Evolutionary conservation across 2,329 filamentous ascomycete species (phyloP).

Genomic region (Coniochaeta sp.): DNA sequence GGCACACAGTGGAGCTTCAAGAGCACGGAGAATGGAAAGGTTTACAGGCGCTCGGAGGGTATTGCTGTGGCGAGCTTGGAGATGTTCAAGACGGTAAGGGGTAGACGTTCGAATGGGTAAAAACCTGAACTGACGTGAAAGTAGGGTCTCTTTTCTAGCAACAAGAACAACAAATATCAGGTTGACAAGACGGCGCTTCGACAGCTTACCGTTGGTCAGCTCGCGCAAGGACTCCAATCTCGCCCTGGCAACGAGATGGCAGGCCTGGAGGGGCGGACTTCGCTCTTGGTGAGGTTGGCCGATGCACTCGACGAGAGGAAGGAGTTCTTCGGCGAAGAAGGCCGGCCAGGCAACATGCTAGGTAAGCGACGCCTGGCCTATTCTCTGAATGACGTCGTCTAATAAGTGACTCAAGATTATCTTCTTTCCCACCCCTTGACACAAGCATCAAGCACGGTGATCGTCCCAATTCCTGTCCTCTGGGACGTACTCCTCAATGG

Average conservation of each 20-base stretch:
- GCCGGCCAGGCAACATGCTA: slow-evolving; percentile 87
- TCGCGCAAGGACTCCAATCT: slow-evolving; percentile 81
- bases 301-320: slow-evolving; percentile 67
- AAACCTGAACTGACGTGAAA: slow-evolving; percentile 4
- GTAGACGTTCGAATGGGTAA: not conserved
- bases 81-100: slow-evolving; percentile 74
- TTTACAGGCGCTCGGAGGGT: slow-evolving; percentile 81
- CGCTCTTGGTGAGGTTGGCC: slow-evolving; percentile 67
- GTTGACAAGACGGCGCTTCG: slow-evolving; percentile 80
- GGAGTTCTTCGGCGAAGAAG: slow-evolving; percentile 77
- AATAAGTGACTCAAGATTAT: slow-evolving; percentile 59
- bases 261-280: slow-evolving; percentile 77
- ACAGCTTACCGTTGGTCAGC: slow-evolving; percentile 62
- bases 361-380: slow-evolving; percentile 44
- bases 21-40: slow-evolving; percentile 76
- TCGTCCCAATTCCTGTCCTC: slow-evolving; percentile 77
- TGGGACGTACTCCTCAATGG: slow-evolving; percentile 90
- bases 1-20: slow-evolving; percentile 90
- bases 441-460: slow-evolving; percentile 78
- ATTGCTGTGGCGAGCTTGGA: slow-evolving; percentile 70
- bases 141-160: slow-evolving; percentile 79
- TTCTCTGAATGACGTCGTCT: slow-evolving; percentile 8
- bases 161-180: slow-evolving; percentile 72
- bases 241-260: slow-evolving; percentile 72
- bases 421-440: slow-evolving; percentile 88